Evolutionary conservation across 2,329 filamentous ascomycete species (phyloP).

Genomic region (Colletotrichum phormii): DNA sequence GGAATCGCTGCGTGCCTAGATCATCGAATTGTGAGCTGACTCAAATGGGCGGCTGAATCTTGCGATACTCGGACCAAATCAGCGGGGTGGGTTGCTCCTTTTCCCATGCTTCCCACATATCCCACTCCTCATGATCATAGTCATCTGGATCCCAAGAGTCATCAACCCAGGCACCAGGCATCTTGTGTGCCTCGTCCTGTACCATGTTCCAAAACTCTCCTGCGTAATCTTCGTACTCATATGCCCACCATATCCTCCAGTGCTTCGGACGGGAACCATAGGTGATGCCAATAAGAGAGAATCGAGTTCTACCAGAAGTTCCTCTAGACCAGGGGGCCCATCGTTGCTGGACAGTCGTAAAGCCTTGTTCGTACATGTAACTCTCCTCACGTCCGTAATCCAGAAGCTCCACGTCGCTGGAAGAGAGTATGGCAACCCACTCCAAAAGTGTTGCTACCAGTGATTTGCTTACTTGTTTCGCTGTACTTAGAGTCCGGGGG

Average conservation of each 20-base stretch:
- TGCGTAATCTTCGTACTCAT: background rate
- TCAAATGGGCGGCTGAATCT: background rate
- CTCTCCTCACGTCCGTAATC: conserved; percentile 40
- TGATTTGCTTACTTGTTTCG: too few species aligned
- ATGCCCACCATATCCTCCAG: conserved; percentile 22
- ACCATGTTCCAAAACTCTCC: conserved; percentile 20
- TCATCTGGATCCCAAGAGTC: background rate
- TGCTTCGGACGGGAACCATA: background rate
- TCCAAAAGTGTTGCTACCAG: background rate
- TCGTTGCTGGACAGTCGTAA: fast-evolving
- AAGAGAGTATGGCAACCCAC: background rate
- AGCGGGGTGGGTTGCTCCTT: background rate
- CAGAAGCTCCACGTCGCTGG: conserved; percentile 37
- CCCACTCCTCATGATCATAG: fast-evolving
- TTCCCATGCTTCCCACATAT: background rate
- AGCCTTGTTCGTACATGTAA: background rate
- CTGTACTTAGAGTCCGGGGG: fast-evolving
- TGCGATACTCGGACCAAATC: conserved; percentile 29
- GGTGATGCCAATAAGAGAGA: conserved; percentile 4
- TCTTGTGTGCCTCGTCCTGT: background rate
- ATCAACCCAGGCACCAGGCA: conserved; percentile 20
- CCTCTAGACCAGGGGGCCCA: fast-evolving
- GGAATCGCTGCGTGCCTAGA: background rate
- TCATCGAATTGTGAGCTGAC: fast-evolving
- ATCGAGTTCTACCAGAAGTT: fast-evolving